Percentiles rank a stretch among this genome's conserved stretches.
Conservation (phyloP, 148 eudicot species). For the Fagopyrum tataricum region DNA sequence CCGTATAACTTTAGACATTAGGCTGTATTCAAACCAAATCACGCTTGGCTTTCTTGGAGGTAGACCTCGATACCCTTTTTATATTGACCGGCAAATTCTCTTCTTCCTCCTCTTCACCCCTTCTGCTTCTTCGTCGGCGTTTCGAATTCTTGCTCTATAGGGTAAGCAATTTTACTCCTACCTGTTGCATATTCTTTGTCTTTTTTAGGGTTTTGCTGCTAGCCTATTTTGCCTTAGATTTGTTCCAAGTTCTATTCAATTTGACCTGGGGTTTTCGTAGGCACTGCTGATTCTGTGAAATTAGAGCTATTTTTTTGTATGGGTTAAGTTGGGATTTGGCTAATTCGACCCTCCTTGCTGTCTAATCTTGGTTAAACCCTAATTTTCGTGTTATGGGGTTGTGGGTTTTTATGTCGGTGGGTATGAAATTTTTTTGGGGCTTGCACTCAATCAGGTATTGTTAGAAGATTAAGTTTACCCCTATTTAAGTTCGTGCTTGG, state of each 20-base stretch:
- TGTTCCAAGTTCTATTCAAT: slow-evolving; percentile 9
- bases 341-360: background rate
- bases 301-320: background rate
- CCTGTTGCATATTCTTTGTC: background rate
- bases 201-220: slow-evolving; percentile 7
- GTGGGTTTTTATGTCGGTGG: slow-evolving; percentile 14
- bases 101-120: background rate
- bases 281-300: background rate
- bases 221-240: background rate
- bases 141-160: background rate
- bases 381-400: background rate
- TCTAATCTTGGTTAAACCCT: slow-evolving; percentile 13
- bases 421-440: background rate
- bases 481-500: background rate
- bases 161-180: slow-evolving; percentile 20
- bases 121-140: slow-evolving; percentile 6
- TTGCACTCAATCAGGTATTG: slow-evolving; percentile 7
- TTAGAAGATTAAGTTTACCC: background rate
- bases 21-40: slow-evolving; percentile 3
- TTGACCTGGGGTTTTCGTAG: slow-evolving; percentile 9
- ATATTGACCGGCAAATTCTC: slow-evolving; percentile 30
- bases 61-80: slow-evolving; percentile 5
- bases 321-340: background rate
- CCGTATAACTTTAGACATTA: background rate
- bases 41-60: slow-evolving; percentile 1